These are phyloP conservation scores for Seminavis robusta DNA, from an alignment of 108 stramenopile species.

Conservation along the genomic window DNA sequence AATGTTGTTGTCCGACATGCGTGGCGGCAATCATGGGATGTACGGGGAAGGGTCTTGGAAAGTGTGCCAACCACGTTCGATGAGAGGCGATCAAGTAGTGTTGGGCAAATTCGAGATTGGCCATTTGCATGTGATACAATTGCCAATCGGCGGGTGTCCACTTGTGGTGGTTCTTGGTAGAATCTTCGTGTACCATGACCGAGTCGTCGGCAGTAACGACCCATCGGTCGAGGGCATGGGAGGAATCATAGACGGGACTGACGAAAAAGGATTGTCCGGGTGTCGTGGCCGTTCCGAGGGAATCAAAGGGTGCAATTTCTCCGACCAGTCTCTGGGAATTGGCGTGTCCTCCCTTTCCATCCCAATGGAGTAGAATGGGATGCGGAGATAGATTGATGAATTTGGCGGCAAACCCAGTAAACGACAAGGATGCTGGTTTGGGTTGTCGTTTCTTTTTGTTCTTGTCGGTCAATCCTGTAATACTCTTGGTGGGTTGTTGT, in stretches of 20 bases:
- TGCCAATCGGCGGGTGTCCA: constrained; percentile 26
- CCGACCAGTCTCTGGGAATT: constrained; percentile 44
- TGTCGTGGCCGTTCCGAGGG: constrained; percentile 70
- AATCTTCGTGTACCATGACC: constrained; percentile 67
- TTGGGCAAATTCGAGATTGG: constrained; percentile 57
- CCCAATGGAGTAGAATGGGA: constrained; percentile 72
- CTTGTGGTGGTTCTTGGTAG: constrained; percentile 17
- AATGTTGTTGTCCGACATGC: constrained; percentile 67
- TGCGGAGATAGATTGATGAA: constrained; percentile 70
- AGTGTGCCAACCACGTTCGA: constrained; percentile 65
- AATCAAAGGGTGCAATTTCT: constrained; percentile 72
- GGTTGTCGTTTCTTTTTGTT: constrained; percentile 7
- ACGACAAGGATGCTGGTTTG: constrained; percentile 52
- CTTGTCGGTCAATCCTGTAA: too few relatives aligned
- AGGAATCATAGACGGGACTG: constrained; percentile 61
- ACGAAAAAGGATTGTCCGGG: constrained; percentile 78
- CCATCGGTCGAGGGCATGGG: constrained; percentile 56
- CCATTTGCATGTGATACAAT: constrained; percentile 54
- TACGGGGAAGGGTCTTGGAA: constrained; percentile 67
- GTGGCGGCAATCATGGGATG: constrained; percentile 61
- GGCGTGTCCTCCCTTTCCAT: constrained; percentile 59
- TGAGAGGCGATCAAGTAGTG: constrained; percentile 61
- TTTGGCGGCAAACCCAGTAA: constrained; percentile 83
- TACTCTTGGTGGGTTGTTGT: background rate
- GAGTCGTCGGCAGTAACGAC: constrained; percentile 70